A percentile compares a stretch with the other conserved stretches of the same genome.
These are phyloP conservation scores for Salvia miltiorrhiza DNA, from an alignment of 257 asterid genomes.

Conservation along the genomic window DNA sequence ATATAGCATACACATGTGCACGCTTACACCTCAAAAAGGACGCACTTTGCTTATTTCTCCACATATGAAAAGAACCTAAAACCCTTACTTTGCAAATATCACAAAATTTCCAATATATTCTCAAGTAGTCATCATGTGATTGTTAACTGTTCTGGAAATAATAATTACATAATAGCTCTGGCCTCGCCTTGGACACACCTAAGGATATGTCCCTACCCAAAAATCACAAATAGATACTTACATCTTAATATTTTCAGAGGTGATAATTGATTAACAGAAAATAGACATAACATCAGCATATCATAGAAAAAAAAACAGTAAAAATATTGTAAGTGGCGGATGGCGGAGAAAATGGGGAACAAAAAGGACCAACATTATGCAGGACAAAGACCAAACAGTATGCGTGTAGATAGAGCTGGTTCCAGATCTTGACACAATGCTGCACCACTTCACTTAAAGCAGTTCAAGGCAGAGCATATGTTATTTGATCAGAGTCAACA, in stretches of 20 bases:
- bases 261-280: not conserved
- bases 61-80: not conserved
- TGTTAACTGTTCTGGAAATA: not conserved
- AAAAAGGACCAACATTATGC: not conserved
- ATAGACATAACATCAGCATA: not conserved
- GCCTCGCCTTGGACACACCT: not conserved
- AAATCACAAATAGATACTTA: not conserved
- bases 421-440: not conserved
- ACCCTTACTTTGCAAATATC: not conserved
- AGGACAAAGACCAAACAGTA: not conserved
- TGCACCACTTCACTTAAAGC: not conserved
- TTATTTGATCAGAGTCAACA: not conserved
- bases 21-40: not conserved
- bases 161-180: not conserved
- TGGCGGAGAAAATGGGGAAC: not conserved
- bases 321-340: not conserved
- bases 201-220: not conserved
- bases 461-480: not conserved
- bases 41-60: not conserved
- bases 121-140: not conserved
- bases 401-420: not conserved
- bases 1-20: not conserved
- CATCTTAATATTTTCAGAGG: not conserved
- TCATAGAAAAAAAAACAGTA: not conserved
- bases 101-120: not conserved